These are phyloP conservation scores for Hygrocybe coccinea DNA, from an alignment of 768 basidiomycete genomes.

Conservation along the genomic window DNA sequence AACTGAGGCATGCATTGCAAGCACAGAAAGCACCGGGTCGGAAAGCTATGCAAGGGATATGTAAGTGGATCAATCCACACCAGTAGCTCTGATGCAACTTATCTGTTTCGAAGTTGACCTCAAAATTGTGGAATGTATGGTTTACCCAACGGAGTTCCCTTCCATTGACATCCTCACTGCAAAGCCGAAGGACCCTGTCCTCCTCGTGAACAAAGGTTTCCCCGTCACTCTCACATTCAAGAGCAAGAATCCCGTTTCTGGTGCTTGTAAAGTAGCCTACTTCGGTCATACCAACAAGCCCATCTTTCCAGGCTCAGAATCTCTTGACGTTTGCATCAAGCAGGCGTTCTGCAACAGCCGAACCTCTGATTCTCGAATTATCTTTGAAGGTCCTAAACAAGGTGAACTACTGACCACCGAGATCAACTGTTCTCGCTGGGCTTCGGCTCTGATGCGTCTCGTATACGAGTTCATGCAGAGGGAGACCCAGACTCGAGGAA, in stretches of 20 bases:
- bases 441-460: not conserved
- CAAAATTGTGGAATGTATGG: not conserved
- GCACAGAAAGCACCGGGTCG: not conserved
- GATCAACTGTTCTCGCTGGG: conserved; percentile 2
- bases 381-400: conserved; percentile 1
- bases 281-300: not conserved
- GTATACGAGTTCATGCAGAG: not conserved
- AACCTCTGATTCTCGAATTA: not conserved
- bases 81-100: not conserved
- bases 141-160: not conserved
- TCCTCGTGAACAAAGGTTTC: not conserved
- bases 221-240: not conserved
- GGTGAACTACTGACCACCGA: not conserved
- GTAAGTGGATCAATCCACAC: not conserved
- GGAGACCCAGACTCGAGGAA: not conserved
- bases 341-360: not conserved
- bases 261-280: not conserved
- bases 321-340: conserved; percentile 5
- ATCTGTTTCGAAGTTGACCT: not conserved
- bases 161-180: not conserved
- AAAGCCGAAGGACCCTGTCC: not conserved
- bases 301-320: not conserved
- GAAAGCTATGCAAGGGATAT: not conserved
- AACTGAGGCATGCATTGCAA: not conserved
- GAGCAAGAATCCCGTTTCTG: not conserved